These are phyloP conservation scores for Chamaecrista fasciculata DNA, from an alignment of 306 rosid species.

Conservation along the genomic window DNA sequence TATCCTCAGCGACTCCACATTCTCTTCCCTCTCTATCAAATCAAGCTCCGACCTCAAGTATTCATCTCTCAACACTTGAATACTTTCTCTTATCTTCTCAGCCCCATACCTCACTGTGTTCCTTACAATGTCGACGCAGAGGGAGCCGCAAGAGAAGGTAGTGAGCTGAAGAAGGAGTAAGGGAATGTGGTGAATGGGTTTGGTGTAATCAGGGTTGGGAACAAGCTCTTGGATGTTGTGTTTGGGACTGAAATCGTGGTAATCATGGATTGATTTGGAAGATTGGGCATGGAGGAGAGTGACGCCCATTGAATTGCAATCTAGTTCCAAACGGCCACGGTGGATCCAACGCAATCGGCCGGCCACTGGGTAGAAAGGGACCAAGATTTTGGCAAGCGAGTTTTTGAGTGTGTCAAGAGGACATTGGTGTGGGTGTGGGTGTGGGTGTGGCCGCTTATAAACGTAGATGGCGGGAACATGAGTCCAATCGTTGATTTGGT, in stretches of 20 bases:
- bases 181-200: neutral
- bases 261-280: neutral
- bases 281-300: constrained; percentile 1
- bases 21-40: neutral
- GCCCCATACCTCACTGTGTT: constrained; percentile 18
- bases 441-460: neutral
- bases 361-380: constrained; percentile 19
- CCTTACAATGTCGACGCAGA: neutral
- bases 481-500: neutral
- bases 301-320: constrained; percentile 9
- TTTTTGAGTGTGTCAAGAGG: neutral
- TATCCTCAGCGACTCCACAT: neutral
- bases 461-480: constrained; percentile 6
- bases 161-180: constrained; percentile 10
- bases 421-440: neutral
- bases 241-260: constrained; percentile 16
- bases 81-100: constrained; percentile 23
- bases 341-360: neutral
- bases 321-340: neutral
- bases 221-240: neutral
- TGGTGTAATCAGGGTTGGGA: constrained; percentile 9
- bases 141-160: constrained; percentile 1
- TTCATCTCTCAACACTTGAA: constrained; percentile 23
- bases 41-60: constrained; percentile 16
- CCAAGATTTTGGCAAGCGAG: neutral